Conservation (phyloP, 2,329 filamentous ascomycete genomes). For the Escovopsis sp. region DNA sequence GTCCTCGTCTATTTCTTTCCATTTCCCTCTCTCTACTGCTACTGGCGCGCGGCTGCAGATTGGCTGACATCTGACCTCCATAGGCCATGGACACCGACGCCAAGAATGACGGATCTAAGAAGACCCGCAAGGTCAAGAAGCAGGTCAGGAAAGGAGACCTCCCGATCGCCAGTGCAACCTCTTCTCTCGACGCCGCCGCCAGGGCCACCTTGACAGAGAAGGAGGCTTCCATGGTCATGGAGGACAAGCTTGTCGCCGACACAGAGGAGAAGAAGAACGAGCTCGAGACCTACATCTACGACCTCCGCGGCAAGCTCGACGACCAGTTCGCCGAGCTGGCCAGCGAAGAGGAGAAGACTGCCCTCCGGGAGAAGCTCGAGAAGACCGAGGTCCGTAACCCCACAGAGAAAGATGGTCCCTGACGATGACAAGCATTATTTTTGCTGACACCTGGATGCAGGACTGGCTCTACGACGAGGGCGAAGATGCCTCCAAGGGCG, state of each 20-base stretch:
- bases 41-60: background rate
- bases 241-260: constrained; percentile 95
- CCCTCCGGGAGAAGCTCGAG: constrained; percentile 70
- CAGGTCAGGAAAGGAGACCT: constrained; percentile 95
- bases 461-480: constrained; percentile 98
- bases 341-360: constrained; percentile 82
- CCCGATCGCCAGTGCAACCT: constrained; percentile 69
- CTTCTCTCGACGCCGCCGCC: constrained; percentile 53
- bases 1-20: background rate
- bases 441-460: constrained; percentile 30
- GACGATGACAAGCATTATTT: background rate
- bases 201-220: constrained; percentile 62
- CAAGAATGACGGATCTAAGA: constrained; percentile 54
- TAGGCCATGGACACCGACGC: constrained; percentile 79
- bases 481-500: constrained; percentile 82
- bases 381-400: constrained; percentile 65
- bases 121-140: constrained; percentile 98
- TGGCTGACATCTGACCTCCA: constrained; percentile 12
- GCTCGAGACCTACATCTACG: constrained; percentile 94
- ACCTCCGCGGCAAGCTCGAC: constrained; percentile 87
- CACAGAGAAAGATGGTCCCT: too few relatives aligned
- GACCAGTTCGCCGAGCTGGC: constrained; percentile 81
- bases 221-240: constrained; percentile 85
- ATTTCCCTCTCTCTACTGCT: background rate
- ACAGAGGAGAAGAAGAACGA: constrained; percentile 99